Conservation (phyloP, 176 grass and related monocot genomes). For the Saccharum officinarum region DNA sequence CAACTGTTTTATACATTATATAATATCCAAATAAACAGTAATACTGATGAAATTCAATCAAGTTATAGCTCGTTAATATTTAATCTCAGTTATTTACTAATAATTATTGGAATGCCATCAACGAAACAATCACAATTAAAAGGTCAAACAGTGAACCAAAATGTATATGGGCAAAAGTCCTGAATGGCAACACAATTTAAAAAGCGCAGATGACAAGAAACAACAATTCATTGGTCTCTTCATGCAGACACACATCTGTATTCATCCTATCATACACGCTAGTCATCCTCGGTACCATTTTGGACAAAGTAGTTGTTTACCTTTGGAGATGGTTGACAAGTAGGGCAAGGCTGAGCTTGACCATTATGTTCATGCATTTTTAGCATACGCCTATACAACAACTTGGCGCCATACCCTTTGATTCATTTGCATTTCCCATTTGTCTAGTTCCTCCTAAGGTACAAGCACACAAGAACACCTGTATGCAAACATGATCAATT, state of each 20-base stretch:
- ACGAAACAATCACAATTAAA: neutral
- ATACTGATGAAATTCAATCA: neutral
- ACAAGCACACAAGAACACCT: constrained; percentile 48
- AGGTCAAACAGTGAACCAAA: neutral
- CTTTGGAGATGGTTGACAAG: constrained; percentile 59
- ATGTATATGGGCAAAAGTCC: neutral
- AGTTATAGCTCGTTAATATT: neutral
- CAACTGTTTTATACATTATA: too few species aligned
- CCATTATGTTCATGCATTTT: constrained; percentile 14
- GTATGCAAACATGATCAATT: too few species aligned
- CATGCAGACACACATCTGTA: neutral
- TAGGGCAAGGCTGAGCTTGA: constrained; percentile 56
- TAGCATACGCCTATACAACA: constrained; percentile 42
- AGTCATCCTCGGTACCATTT: neutral
- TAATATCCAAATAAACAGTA: neutral
- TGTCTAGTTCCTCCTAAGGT: constrained; percentile 55
- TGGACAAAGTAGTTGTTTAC: constrained; percentile 31
- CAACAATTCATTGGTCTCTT: neutral
- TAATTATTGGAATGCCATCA: neutral
- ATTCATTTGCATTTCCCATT: constrained; percentile 71
- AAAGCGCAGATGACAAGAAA: neutral
- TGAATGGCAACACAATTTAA: neutral
- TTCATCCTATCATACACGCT: neutral
- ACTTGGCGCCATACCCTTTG: constrained; percentile 34
- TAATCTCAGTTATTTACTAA: neutral